Conservation (phyloP, 257 asterid genomes). For the Jasminum sambac region DNA sequence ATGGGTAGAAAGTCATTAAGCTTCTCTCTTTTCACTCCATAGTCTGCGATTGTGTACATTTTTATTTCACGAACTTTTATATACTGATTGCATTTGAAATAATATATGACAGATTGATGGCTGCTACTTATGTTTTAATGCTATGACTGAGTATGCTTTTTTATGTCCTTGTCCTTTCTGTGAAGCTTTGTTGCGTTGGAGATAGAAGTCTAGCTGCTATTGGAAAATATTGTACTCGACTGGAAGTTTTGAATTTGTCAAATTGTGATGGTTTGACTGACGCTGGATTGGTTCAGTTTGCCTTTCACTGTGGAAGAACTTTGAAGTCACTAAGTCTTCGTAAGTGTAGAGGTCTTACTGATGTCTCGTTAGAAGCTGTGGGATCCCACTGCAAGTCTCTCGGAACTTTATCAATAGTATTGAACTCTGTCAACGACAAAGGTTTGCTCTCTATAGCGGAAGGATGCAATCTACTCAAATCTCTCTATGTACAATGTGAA, state of each 20-base stretch:
- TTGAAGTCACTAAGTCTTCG: slow-evolving; percentile 76
- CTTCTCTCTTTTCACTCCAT: not conserved
- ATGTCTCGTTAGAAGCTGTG: slow-evolving; percentile 70
- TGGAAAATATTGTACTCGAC: slow-evolving; percentile 63
- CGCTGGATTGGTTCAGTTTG: slow-evolving; percentile 62
- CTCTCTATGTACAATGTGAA: slow-evolving; percentile 63
- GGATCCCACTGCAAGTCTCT: slow-evolving; percentile 75
- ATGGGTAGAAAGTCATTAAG: too few relatives aligned
- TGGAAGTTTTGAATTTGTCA: slow-evolving; percentile 76
- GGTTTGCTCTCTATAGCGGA: slow-evolving; percentile 74
- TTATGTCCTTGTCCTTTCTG: slow-evolving; percentile 22
- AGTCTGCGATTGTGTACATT: not conserved
- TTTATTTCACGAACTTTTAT: not conserved
- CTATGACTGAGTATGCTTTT: slow-evolving; percentile 16
- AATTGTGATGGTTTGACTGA: slow-evolving; percentile 83
- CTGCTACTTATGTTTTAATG: not conserved
- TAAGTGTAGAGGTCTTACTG: slow-evolving; percentile 63
- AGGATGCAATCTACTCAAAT: slow-evolving; percentile 62
- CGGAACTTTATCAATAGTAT: slow-evolving; percentile 68
- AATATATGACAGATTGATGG: not conserved
- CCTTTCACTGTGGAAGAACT: slow-evolving; percentile 57
- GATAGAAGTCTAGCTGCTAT: slow-evolving; percentile 83
- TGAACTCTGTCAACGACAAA: slow-evolving; percentile 56
- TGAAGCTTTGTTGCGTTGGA: slow-evolving; percentile 71
- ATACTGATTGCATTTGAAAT: not conserved